Evolutionary conservation across 805 yeast genomes (phyloP).

Genomic region (Pichia paraexigua): DNA sequence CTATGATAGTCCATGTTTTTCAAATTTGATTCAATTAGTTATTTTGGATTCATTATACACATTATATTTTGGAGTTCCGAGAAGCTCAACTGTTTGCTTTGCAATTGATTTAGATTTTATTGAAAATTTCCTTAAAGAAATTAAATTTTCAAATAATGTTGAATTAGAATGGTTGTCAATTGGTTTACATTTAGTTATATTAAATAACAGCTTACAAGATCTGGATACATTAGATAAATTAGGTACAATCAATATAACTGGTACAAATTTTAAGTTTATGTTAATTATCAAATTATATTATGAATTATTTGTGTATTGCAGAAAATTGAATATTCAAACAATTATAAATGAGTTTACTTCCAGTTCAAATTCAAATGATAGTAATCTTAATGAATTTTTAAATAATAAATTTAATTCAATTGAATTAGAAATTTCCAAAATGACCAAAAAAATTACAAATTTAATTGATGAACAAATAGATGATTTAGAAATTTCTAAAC

Average conservation of each 20-base stretch:
- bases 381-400: constrained; percentile 13
- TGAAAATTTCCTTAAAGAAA: constrained; percentile 10
- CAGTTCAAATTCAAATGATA: not conserved
- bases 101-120: constrained; percentile 17
- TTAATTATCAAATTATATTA: constrained; percentile 19
- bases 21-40: constrained; percentile 38
- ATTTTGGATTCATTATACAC: constrained; percentile 47
- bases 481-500: constrained; percentile 21
- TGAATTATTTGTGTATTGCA: constrained; percentile 15
- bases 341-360: not conserved
- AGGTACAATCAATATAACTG: constrained; percentile 9
- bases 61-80: constrained; percentile 40
- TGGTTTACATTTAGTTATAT: constrained; percentile 20
- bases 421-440: constrained; percentile 25
- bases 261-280: constrained; percentile 21
- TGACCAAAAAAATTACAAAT: constrained; percentile 21
- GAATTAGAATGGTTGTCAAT: constrained; percentile 18
- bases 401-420: constrained; percentile 15
- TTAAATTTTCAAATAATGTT: constrained; percentile 5
- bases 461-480: constrained; percentile 26
- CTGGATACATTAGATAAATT: constrained; percentile 12
- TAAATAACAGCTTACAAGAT: constrained; percentile 15
- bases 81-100: constrained; percentile 16
- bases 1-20: constrained; percentile 16
- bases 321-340: constrained; percentile 5